Percentiles rank a stretch among this genome's conserved stretches.
Evolutionary conservation across 441 rosid species (phyloP).

Genomic region (Mallotus repandus): DNA sequence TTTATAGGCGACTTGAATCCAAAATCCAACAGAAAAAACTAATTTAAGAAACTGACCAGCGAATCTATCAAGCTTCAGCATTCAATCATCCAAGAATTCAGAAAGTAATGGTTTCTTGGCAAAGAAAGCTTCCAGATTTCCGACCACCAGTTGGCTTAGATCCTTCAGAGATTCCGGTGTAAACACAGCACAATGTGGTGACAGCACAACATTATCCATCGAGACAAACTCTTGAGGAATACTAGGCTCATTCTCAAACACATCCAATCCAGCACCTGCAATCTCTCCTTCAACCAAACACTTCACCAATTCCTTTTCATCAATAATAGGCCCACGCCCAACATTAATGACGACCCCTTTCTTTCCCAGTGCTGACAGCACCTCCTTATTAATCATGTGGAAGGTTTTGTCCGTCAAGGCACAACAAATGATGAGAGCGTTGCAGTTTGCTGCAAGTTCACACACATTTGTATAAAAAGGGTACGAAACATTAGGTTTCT

Average conservation of each 20-base stretch:
- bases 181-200: conserved; percentile 38
- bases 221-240: conserved; percentile 46
- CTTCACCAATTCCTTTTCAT: conserved; percentile 61
- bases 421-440: conserved; percentile 51
- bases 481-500: conserved; percentile 39
- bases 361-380: conserved; percentile 54
- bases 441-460: conserved; percentile 53
- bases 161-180: conserved; percentile 38
- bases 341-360: conserved; percentile 50
- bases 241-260: conserved; percentile 60
- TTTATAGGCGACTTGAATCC: too few species aligned
- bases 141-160: conserved; percentile 33
- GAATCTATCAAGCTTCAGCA: neutral
- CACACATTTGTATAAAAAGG: conserved; percentile 38
- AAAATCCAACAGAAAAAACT: too few species aligned
- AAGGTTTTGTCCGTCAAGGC: conserved; percentile 40
- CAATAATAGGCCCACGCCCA: conserved; percentile 52
- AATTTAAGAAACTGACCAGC: conserved; percentile 2
- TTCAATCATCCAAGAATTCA: conserved; percentile 22
- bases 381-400: conserved; percentile 53
- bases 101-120: conserved; percentile 40
- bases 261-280: conserved; percentile 70
- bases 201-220: conserved; percentile 48
- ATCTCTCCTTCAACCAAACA: conserved; percentile 47
- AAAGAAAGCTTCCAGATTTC: conserved; percentile 60